Base-by-base conservation (phyloP, 176 grass and related monocot genomes). In the Triticum urartu region DNA sequence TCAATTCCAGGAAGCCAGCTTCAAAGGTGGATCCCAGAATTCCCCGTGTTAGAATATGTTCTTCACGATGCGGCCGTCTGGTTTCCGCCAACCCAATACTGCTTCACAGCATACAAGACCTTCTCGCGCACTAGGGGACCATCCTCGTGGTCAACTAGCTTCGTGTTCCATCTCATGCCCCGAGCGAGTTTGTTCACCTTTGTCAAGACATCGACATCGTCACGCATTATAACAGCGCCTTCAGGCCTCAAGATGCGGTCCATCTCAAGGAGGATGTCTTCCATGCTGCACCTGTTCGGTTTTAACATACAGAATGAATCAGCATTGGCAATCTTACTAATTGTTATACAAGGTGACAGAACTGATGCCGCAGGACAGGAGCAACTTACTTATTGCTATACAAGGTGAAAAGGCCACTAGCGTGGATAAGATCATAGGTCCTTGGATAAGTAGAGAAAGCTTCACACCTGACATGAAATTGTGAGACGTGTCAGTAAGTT, bases 371-470 rank as follows among this genome's bases (percentile, higher is more conserved):
- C 5, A 56, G 21, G 77, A 78, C 9, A 14, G 22, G 36, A 83
- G 61, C 71, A 79, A 15, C 92, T 79, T 87, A 97, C 94, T 92
- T 94, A 30, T 88, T 84, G 69, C 87, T 94, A 43, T 97, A 97
- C 92, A 94, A 52, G 45, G 89, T 89, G 92, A 97, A 94, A 88
- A 97, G 87, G 79, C 85, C 86, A 28, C 82, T 89, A 45, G 94
- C 92, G 4, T 97, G 94, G 36, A 97, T 90, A 72, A 97, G 94
- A 88, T 94, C 94, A 15, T 97, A 97, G 9, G 94, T 97, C 75
- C 94, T 90, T 83, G 94, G 94, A 68, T 97, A 97, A 78, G 91
- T 97, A 85, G 94, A 97, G 89, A 97, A 97, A 82, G 75, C 94
- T 80, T 97, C 94, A 71, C 94, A 97, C 94, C 94, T 97, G 75